Base-by-base conservation (phyloP, 441 rosid genomes). In the Pelargonium myrrhifolium region DNA sequence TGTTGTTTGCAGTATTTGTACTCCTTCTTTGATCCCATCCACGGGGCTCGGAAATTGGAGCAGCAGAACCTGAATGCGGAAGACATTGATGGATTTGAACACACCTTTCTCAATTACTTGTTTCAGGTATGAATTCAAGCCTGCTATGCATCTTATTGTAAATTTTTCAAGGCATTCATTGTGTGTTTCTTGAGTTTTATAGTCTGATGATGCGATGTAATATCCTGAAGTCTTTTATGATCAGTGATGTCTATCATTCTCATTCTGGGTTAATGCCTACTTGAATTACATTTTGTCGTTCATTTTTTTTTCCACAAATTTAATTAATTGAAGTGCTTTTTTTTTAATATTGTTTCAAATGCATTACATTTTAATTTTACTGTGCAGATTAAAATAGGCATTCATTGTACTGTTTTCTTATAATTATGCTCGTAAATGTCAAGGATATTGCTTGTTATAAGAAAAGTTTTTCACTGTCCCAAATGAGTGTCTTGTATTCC, bases 1-100 rank as follows among this genome's bases (percentile, higher is more conserved):
- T 35, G 39, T 64, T 35, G 37, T 75, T 67, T 74, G 78, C 83
- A 90, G 98, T 89, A 90, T 84, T 67, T 89, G 47, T 89, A 90
- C 76, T 85, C 96, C 60, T 82, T 87, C 63, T 93, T 93, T 49
- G 98, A 93, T 72, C 97, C 97, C 14, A 73, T 86, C 15, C 79
- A 76, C 24, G 98, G 97, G 67, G 77, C 85, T 15, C 77, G 76
- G 74, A 93, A 86, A 68, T 73, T 90, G 82, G 73, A 83, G 65
- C 97, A 85, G 79, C 88, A 90, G 76, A 81, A 84, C 59, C 76
- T 90, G 35, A 70, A 85, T 73, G 28, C 84, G 17, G 62, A 60
- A 9, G 96, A 89, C 77, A 75, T 89, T 69, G 92, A 90, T 72
- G 65, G 51, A 37, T 94, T 88, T 59, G 98, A 93, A 77, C 85